phyloP scores from a whole-genome alignment of 2,329 filamentous ascomycete species.

The Aspergillus unguis region DNA sequence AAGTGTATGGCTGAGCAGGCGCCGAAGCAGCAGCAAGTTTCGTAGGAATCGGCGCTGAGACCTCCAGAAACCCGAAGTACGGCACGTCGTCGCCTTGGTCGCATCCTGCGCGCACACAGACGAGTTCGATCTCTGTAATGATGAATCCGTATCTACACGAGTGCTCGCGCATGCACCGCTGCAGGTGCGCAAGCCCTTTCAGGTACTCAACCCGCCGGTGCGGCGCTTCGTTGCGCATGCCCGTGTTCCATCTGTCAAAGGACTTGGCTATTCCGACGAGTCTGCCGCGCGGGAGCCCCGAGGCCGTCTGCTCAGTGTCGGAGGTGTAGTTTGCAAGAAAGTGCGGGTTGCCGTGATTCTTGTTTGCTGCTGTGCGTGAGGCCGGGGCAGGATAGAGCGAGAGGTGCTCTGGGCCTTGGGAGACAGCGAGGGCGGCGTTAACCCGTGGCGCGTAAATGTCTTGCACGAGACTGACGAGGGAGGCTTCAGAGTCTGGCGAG shows the following conservation, averaged over 20 bases:
- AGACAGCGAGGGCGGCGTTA: constrained; percentile 76
- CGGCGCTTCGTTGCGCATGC: constrained; percentile 82
- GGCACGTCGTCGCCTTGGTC: constrained; percentile 60
- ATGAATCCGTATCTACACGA: constrained; percentile 93
- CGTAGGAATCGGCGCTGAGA: constrained; percentile 58
- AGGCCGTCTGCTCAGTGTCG: constrained; percentile 48
- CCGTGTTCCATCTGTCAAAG: constrained; percentile 92
- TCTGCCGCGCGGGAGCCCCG: constrained; percentile 55
- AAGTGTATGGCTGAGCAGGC: neutral
- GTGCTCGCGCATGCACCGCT: constrained; percentile 90
- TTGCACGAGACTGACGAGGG: constrained; percentile 71
- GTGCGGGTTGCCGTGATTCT: constrained; percentile 47
- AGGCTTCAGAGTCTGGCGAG: constrained; percentile 73
- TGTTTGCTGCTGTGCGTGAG: constrained; percentile 33
- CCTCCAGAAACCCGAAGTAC: constrained; percentile 84
- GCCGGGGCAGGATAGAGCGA: constrained; percentile 42
- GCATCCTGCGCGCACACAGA: constrained; percentile 77
- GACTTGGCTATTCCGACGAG: constrained; percentile 84
- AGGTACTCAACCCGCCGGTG: constrained; percentile 87
- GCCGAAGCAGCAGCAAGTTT: constrained; percentile 37
- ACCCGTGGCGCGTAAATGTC: constrained; percentile 80
- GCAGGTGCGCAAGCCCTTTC: constrained; percentile 77
- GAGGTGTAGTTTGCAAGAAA: constrained; percentile 54
- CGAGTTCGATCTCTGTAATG: constrained; percentile 90
- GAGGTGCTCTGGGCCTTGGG: constrained; percentile 63